phyloP scores from a whole-genome alignment of 1,139 yeast genomes.

The Yamadazyma epiphylla region DNA sequence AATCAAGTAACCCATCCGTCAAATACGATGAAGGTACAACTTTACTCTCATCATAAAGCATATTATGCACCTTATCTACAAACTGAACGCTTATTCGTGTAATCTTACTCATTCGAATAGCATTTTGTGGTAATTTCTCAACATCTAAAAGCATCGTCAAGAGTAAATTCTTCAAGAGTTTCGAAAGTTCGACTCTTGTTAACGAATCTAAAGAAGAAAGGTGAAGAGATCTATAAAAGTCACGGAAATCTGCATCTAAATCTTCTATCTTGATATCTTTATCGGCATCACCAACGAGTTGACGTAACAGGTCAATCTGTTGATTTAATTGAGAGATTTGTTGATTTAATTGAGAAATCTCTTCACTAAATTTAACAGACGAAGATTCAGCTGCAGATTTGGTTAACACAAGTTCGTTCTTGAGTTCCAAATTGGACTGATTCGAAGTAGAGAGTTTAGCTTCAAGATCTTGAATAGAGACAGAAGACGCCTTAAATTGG shows the following conservation, averaged over 20 bases:
- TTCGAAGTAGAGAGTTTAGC: too few relatives aligned
- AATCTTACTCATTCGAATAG: constrained; percentile 23
- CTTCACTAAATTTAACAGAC: too few relatives aligned
- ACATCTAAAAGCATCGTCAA: constrained; percentile 27
- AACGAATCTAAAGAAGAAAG: constrained; percentile 25
- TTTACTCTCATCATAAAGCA: constrained; percentile 13
- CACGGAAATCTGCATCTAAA: constrained; percentile 16
- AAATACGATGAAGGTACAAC: constrained; percentile 14
- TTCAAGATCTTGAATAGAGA: too few relatives aligned
- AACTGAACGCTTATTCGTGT: constrained; percentile 21
- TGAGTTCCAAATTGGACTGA: too few relatives aligned
- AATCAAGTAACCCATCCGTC: constrained; percentile 10
- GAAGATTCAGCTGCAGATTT: too few relatives aligned
- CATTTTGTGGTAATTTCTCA: constrained; percentile 22
- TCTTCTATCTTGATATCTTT: too few relatives aligned
- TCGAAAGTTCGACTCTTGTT: constrained; percentile 22
- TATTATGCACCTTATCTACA: constrained; percentile 25
- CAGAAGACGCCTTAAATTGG: too few relatives aligned
- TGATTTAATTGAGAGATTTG: constrained; percentile 4
- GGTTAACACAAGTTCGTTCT: neutral
- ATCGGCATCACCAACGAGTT: too few relatives aligned
- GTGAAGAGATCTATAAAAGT: constrained; percentile 23
- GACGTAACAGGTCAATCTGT: too few relatives aligned
- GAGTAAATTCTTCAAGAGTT: constrained; percentile 30
- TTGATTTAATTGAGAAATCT: constrained; percentile 1